Base-by-base conservation (phyloP, 495 filamentous ascomycete species). In the Hyaloscypha variabilis region DNA sequence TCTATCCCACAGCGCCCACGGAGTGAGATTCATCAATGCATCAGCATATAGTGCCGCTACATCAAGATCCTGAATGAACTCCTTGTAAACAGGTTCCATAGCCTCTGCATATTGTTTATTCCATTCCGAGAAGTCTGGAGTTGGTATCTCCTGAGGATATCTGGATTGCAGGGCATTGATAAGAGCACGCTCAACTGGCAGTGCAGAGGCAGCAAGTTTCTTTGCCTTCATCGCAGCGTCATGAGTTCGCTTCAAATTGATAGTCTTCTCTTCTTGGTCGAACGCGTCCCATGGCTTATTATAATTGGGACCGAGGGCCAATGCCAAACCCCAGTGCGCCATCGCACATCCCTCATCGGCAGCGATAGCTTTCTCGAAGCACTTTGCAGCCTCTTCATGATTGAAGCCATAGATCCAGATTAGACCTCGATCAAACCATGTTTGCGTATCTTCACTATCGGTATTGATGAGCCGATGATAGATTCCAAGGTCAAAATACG, bases 231-330 rank as follows among this genome's bases (percentile, higher is more conserved):
- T 50, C 1, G 79, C 74, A 0, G 85, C 83, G 0, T 60, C 30
- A 58, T 82, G 76, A 1, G 84, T 82, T 31, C 78, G 72, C 1
- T 71, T 73, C 26, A 87, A 75, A 1, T 75, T 84, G 0, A 55
- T 52, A 6, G 76, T 70, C 4, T 87, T 72, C 53, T 91, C 88
- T n/a, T 76, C 67, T 6, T 78, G 74, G 62, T 90, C 89, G 64
- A 90, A 91, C 28, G 82, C 73, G 5, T 84, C 77, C 89, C 88
- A 91, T 0, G 88, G 86, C 71, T 91, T 91, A 69, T 91, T 91
- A 74, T 91, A 91, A 63, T 91, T 90, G 2, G 89, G 88, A 0
- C 89, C 89, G 0, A 89, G 69, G 1, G 84, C 71, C 67, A 85
- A 90, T 0, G 89, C 87, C 3, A 89, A 73, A 0, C 89, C 89